Percentiles rank a stretch among this genome's conserved stretches.
Conservation (phyloP, 345 rosid species). For the Carallia pectinifolia region DNA sequence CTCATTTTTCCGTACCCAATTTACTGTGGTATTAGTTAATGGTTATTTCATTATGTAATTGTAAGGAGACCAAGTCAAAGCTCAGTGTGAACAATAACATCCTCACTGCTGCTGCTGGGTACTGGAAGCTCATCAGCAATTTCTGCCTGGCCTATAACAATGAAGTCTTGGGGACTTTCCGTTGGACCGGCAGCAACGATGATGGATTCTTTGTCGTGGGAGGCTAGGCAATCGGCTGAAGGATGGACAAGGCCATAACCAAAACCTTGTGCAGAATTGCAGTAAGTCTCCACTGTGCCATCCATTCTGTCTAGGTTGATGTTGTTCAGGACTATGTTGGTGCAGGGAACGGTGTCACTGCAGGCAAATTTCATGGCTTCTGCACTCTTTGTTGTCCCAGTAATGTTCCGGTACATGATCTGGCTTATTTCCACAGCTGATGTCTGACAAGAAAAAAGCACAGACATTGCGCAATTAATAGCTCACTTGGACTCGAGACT, state of each 20-base stretch:
- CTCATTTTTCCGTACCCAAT: not conserved
- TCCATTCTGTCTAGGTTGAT: slow-evolving; percentile 71
- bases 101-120: slow-evolving; percentile 6
- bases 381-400: slow-evolving; percentile 68
- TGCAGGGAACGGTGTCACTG: slow-evolving; percentile 89
- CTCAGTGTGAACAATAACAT: slow-evolving; percentile 54
- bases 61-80: slow-evolving; percentile 34
- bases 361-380: slow-evolving; percentile 88
- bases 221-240: slow-evolving; percentile 78
- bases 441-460: slow-evolving; percentile 44
- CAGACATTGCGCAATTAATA: not conserved
- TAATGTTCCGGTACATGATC: slow-evolving; percentile 85
- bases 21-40: not conserved
- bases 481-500: not conserved
- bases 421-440: slow-evolving; percentile 75
- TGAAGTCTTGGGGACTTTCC: not conserved
- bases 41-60: too few species aligned
- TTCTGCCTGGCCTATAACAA: not conserved
- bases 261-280: slow-evolving; percentile 87
- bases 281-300: slow-evolving; percentile 78
- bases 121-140: slow-evolving; percentile 12
- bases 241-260: slow-evolving; percentile 81
- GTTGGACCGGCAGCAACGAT: not conserved
- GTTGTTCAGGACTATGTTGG: slow-evolving; percentile 69
- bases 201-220: slow-evolving; percentile 50